A percentile compares a stretch with the other conserved stretches of the same genome.
These are phyloP conservation scores for Apiospora arundinis DNA, from an alignment of 2,329 filamentous ascomycete species.

Conservation along the genomic window DNA sequence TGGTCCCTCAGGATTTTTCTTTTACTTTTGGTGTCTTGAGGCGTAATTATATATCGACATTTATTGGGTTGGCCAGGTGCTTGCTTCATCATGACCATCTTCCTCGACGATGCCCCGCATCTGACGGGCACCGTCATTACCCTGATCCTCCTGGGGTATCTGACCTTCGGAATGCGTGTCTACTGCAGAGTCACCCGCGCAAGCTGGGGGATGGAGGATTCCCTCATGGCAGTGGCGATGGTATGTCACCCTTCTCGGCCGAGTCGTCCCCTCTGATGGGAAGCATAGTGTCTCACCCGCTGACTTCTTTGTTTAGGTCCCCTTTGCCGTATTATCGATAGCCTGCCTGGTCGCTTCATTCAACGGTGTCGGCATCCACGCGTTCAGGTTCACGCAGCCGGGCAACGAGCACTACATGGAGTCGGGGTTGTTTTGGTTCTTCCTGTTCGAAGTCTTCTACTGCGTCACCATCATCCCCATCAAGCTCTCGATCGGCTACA, in stretches of 20 bases:
- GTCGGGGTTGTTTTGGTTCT: constrained; percentile 30
- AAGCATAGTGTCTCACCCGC: background rate
- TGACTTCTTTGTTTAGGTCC: constrained; percentile 19
- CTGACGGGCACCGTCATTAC: constrained; percentile 30
- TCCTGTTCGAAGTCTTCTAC: constrained; percentile 32
- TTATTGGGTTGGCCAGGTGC: background rate
- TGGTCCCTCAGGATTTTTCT: background rate
- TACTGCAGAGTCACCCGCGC: constrained; percentile 26
- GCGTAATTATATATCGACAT: background rate
- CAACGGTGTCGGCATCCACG: constrained; percentile 26
- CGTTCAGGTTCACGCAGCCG: constrained; percentile 25
- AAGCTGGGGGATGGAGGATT: constrained; percentile 30
- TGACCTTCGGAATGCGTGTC: constrained; percentile 26
- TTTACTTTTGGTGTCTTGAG: background rate
- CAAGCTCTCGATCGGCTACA: constrained; percentile 29
- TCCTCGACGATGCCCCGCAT: constrained; percentile 28
- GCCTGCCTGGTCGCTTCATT: constrained; percentile 26
- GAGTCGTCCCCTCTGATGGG: background rate
- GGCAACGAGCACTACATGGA: constrained; percentile 27
- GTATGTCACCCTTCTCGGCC: constrained; percentile 19
- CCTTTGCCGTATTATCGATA: constrained; percentile 28
- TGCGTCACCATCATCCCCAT: constrained; percentile 30
- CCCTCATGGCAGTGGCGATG: constrained; percentile 28
- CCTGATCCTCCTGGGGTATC: constrained; percentile 25
- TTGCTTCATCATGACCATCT: constrained; percentile 25